phyloP scores from a whole-genome alignment of 108 stramenopile species.

The Nannochloropsis oceanica region DNA sequence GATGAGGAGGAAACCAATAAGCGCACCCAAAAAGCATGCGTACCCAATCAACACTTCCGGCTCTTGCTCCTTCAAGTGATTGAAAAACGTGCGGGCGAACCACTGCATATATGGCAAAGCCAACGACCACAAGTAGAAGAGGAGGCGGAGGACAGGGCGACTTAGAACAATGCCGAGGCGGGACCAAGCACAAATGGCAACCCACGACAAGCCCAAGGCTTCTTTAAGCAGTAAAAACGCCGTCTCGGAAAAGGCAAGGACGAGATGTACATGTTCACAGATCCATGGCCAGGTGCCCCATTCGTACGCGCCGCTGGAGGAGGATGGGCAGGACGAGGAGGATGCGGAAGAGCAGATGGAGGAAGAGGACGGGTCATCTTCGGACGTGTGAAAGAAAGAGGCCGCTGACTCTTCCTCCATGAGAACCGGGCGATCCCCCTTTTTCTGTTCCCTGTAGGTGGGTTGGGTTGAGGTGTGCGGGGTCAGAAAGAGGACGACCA shows the following conservation, averaged over 20 bases:
- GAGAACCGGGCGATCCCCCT: no score
- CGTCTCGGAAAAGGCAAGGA: neutral
- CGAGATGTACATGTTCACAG: neutral
- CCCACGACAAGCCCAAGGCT: neutral
- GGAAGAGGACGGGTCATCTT: no score
- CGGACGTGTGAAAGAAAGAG: no score
- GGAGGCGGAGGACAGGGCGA: neutral
- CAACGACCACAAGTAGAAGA: neutral
- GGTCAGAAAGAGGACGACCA: no score
- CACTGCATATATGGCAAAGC: neutral
- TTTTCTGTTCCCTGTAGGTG: no score
- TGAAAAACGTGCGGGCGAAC: neutral
- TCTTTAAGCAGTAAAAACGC: neutral
- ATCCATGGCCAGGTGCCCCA: neutral
- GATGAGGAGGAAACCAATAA: neutral
- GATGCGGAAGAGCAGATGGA: no score
- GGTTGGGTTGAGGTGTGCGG: no score
- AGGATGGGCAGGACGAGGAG: neutral
- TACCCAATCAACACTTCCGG: neutral
- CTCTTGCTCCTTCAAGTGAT: neutral
- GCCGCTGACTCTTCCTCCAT: no score
- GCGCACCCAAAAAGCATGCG: neutral
- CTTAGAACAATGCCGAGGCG: neutral
- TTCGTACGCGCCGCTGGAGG: neutral
- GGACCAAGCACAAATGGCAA: neutral